Evolutionary conservation across 1,284 basidiomycete species (phyloP), one percentile per base, ranked within the genome.

Genomic region (Coniophora puteana): DNA sequence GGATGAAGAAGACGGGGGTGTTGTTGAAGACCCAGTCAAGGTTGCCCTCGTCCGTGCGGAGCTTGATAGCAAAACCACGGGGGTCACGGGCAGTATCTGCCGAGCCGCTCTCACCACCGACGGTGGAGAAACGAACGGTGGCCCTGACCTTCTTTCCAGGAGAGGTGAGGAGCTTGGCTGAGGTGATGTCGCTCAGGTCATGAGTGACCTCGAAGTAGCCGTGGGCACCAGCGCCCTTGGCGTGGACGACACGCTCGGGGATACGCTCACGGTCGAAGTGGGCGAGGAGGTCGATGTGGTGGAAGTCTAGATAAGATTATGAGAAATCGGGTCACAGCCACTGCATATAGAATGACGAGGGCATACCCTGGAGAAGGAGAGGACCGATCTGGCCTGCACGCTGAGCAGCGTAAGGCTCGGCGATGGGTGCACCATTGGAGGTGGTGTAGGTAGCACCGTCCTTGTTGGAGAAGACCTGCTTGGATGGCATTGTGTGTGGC

Each of bases 231-330:
- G 84, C 83, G 47, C 83, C 90, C 62, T 89, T 90, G 46, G 89
- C 88, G 57, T 90, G 89, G 43, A 91, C 89, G 40, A 93, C 88
- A 65, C 92, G 89, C 76, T 95, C 94, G 16, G 93, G 93, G 59
- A 97, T 94, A 64, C 93, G 85, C 71, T 96, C 93, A 43, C 90
- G 81, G 66, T 90, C 89, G 58, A 95, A 94, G 74, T 94, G 91
- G 29, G 89, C 83, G 51, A 95, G 77, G 43, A 89, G 72, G 66
- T 94, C 89, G 59, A 92, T 83, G 64, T 89, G 81, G 63, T 91
- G 86, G 70, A 93, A 92, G 65, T 93, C 89, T 83, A 25, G 28
- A 11, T 50, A 29, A 14, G 21, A 18, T 25, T 25, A 24, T 11
- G 21, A 6, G 36, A 53, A 22, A 36, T 13, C 8, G 18, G 36